Percentiles rank a stretch among this genome's conserved stretches.
Conservation (phyloP, 2,329 filamentous ascomycete species). For the Beauveria rudraprayagi region DNA sequence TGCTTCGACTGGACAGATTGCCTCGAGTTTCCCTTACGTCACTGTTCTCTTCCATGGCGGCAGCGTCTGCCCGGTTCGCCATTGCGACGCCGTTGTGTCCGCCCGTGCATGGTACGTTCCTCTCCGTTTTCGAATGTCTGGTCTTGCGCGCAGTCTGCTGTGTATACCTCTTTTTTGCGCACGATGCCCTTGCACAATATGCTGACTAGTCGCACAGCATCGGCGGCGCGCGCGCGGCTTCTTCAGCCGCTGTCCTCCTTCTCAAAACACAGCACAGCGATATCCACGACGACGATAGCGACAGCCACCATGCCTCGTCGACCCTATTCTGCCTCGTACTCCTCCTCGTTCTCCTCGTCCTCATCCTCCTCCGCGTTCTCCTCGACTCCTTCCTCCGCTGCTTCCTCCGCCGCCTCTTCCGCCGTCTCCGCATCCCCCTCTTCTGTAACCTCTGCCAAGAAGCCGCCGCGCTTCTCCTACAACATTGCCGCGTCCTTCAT, state of each 20-base stretch:
- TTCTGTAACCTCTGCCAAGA: slow-evolving; percentile 15
- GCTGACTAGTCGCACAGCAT: slow-evolving; percentile 1
- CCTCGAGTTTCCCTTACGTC: slow-evolving; percentile 2
- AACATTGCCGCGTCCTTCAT: slow-evolving; percentile 68
- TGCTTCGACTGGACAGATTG: background rate
- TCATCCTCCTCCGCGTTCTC: slow-evolving; percentile 15
- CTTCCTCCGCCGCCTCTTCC: background rate
- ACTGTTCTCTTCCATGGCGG: background rate
- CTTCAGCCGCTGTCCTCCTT: background rate
- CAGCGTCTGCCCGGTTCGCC: slow-evolving; percentile 10
- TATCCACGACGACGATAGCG: background rate
- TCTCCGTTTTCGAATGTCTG: no score
- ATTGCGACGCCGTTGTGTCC: slow-evolving; percentile 4
- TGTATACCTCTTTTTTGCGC: background rate
- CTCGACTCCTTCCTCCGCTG: slow-evolving; percentile 10
- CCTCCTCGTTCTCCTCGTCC: slow-evolving; percentile 7
- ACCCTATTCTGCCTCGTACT: background rate
- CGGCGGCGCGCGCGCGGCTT: background rate
- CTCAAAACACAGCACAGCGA: background rate
- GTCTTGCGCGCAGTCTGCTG: background rate
- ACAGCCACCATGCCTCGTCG: background rate
- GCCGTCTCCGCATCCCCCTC: slow-evolving; percentile 7
- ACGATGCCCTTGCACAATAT: background rate
- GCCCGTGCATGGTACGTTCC: background rate
- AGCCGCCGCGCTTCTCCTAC: slow-evolving; percentile 48